Evolutionary conservation across 2,329 filamentous ascomycete species (phyloP).

Genomic region (Pseudovirgaria hyperparasitica): DNA sequence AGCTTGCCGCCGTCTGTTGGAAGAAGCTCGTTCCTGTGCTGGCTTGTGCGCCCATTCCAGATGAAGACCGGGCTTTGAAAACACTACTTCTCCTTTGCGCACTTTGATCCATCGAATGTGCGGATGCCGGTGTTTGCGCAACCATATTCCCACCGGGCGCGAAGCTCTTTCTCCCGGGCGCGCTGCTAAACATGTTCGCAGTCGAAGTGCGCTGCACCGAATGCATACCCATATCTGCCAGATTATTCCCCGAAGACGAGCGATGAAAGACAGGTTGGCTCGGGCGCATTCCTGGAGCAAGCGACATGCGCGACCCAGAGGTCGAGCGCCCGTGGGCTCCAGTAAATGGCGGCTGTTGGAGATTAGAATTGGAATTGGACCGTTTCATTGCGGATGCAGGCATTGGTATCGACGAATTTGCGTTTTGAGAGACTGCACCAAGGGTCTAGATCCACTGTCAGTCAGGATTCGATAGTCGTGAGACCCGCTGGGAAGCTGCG

Average conservation of each 20-base stretch:
- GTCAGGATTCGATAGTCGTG: constrained; percentile 8
- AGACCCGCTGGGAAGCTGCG: constrained; percentile 5
- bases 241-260: constrained; percentile 68
- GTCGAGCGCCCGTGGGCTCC: constrained; percentile 67
- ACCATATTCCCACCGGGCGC: constrained; percentile 42
- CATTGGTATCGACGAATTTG: constrained; percentile 68
- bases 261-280: constrained; percentile 80
- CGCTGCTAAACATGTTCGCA: constrained; percentile 47
- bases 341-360: constrained; percentile 47
- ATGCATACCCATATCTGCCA: constrained; percentile 67
- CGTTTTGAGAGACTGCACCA: constrained; percentile 66
- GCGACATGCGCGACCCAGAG: constrained; percentile 73
- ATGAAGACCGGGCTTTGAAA: constrained; percentile 44
- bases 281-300: constrained; percentile 63
- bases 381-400: constrained; percentile 91
- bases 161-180: constrained; percentile 57
- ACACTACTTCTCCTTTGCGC: constrained; percentile 63
- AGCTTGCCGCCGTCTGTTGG: constrained; percentile 75
- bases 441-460: constrained; percentile 51
- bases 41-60: constrained; percentile 56
- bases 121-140: constrained; percentile 29
- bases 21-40: too few species aligned
- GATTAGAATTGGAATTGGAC: constrained; percentile 62
- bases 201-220: constrained; percentile 78
- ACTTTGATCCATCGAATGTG: constrained; percentile 41